These are phyloP conservation scores for Luvunga scandens DNA, from an alignment of 345 rosid species.

Conservation along the genomic window DNA sequence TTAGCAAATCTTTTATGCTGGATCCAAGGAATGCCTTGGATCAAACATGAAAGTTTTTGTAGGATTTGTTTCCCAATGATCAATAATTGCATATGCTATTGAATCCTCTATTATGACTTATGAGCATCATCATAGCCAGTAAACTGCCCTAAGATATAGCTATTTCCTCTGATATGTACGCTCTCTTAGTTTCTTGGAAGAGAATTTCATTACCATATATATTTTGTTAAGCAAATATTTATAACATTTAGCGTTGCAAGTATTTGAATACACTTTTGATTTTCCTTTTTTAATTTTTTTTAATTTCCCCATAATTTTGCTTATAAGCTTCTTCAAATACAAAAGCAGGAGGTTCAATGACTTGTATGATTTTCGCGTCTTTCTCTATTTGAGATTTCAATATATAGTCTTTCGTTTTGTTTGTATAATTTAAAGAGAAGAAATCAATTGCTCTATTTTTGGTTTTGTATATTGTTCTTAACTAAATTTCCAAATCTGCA, in stretches of 20 bases:
- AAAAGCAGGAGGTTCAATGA: not conserved
- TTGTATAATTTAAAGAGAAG: not conserved
- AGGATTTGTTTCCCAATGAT: not conserved
- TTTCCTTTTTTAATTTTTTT: not conserved
- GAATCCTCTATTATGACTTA: not conserved
- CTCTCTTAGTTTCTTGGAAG: not conserved
- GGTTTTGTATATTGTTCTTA: not conserved
- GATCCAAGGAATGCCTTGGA: conserved; percentile 6
- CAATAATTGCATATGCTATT: too few species aligned
- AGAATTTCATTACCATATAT: not conserved
- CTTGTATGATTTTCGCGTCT: not conserved
- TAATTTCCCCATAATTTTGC: not conserved
- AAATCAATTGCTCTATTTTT: not conserved
- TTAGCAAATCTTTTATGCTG: not conserved
- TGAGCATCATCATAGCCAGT: not conserved
- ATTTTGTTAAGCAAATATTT: not conserved
- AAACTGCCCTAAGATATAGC: too few species aligned
- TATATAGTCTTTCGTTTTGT: not conserved
- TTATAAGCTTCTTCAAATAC: not conserved
- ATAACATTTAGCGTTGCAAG: not conserved
- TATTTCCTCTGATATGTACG: too few species aligned
- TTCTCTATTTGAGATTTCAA: not conserved
- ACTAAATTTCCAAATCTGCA: not conserved
- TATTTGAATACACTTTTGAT: not conserved
- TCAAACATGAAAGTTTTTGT: not conserved